Conservation (phyloP, 164 flowering plant genomes). For the Vitis vinifera region DNA sequence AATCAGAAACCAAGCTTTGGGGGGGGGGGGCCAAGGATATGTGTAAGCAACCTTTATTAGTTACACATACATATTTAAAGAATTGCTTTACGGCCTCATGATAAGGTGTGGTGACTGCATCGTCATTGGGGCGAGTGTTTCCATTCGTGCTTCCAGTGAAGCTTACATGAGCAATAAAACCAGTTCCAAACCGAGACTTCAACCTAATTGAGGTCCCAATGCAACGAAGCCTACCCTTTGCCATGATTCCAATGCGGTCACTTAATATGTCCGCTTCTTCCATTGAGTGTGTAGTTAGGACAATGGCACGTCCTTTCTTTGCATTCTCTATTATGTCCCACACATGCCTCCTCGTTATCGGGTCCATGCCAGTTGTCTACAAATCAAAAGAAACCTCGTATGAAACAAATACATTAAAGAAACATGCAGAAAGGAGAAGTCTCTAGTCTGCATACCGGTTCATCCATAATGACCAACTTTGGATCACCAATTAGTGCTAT, state of each 20-base stretch:
- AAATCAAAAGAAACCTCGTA: constrained; percentile 8
- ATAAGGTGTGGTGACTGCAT: constrained; percentile 18
- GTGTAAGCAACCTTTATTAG: neutral
- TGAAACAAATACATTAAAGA: neutral
- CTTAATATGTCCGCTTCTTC: constrained; percentile 97
- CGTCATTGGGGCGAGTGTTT: constrained; percentile 31
- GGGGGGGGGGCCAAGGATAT: neutral
- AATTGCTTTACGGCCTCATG: constrained; percentile 74
- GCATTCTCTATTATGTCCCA: constrained; percentile 97
- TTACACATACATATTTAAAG: constrained; percentile 57
- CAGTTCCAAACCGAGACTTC: constrained; percentile 90
- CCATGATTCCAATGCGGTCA: constrained; percentile 96
- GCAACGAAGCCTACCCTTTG: constrained; percentile 95
- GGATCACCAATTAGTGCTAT: constrained; percentile 77
- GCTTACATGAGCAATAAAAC: constrained; percentile 78
- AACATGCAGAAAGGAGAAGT: neutral
- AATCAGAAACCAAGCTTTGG: constrained; percentile 15
- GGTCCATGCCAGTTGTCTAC: constrained; percentile 99
- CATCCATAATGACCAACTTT: constrained; percentile 68
- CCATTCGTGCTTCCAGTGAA: constrained; percentile 39
- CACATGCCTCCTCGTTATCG: constrained; percentile 89
- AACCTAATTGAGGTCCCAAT: constrained; percentile 94
- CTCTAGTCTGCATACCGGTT: constrained; percentile 47
- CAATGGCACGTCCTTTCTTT: constrained; percentile 82
- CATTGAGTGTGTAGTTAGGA: constrained; percentile 98